Evolutionary conservation across 2,329 filamentous ascomycete species (phyloP), one percentile per base, ranked within the genome.

Genomic region (Penicillium occitanis): DNA sequence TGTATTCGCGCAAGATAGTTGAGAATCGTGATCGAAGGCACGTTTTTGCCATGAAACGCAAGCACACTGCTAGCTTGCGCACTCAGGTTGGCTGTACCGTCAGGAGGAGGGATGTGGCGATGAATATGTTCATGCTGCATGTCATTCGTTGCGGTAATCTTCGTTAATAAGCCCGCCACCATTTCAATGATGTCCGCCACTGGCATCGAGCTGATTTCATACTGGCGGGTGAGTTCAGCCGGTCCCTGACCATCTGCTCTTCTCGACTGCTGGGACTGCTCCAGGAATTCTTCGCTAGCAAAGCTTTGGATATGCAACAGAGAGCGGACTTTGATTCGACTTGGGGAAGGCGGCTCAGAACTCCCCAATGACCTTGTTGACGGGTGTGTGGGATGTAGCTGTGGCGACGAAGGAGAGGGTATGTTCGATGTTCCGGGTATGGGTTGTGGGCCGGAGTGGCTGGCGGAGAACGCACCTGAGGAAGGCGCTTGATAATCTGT

Each of bases 141-240:
- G 76, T 99, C 95, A 76, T 99, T 99, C 66, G 94, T 97, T 3
- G 92, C 92, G 5, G 95, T 98, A 72, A 99, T 99, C 78, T 98
- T 98, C 65, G 94, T 97, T 68, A 99, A 83, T 28, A 99, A 85
- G 6, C 93, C 95, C 4, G 95, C 95, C 3, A 99, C 95, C 95
- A 99, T 98, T 79, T 98, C 94, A 75, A 99, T 99, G 71, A 99
- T 92, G 75, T 99, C 94, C 70, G 90, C 88, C 64, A 98, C 96
- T 62, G 95, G 95, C 94, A 99, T 98, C 63, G 88, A 91, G 80
- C 93, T 97, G 72, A 99, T 97, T 78, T 98, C 95, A 77, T 97
- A 99, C 75, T 89, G 86, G 64, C 85, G 84, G 2, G 82, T 81
- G 25, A 80, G 74, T 63, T 83, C 81, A 37, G 78, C 80, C 71